A percentile compares a stretch with the other conserved stretches of the same genome.
These are phyloP conservation scores for Lagenaria siceraria DNA, from an alignment of 306 rosid species.

Conservation along the genomic window DNA sequence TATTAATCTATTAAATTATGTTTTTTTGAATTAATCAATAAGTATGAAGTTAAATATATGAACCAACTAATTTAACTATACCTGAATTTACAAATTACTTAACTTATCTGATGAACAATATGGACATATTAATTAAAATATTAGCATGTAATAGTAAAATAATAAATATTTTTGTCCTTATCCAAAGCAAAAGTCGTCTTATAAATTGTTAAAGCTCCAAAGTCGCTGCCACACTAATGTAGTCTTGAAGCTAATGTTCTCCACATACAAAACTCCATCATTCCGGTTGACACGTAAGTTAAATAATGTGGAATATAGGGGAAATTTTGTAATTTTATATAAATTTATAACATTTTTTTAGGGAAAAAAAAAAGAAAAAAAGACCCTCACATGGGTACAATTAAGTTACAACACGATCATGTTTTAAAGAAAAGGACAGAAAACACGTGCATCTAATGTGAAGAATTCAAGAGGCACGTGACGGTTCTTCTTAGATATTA, in stretches of 20 bases:
- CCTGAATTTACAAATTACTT: too few species aligned
- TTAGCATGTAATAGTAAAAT: neutral
- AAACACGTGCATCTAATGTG: slow-evolving; percentile 4
- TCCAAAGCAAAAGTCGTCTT: neutral
- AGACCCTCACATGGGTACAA: neutral
- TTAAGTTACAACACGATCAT: neutral
- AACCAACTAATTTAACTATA: too few species aligned
- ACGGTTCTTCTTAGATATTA: too few species aligned
- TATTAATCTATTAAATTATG: too few species aligned
- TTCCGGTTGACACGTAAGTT: neutral
- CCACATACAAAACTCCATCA: neutral
- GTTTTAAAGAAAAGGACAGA: neutral
- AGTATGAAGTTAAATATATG: too few species aligned
- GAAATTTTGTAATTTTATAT: neutral
- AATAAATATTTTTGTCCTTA: neutral
- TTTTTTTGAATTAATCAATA: too few species aligned
- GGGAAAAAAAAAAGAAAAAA: neutral
- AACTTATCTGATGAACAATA: neutral
- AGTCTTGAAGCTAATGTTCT: neutral
- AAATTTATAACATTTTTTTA: neutral
- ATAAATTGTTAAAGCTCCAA: neutral
- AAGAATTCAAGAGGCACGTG: slow-evolving; percentile 3
- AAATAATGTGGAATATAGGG: neutral
- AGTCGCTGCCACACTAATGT: neutral
- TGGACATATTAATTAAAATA: neutral